Conservation (phyloP, 1,139 yeast genomes). For the Candida buenavistaensis region DNA sequence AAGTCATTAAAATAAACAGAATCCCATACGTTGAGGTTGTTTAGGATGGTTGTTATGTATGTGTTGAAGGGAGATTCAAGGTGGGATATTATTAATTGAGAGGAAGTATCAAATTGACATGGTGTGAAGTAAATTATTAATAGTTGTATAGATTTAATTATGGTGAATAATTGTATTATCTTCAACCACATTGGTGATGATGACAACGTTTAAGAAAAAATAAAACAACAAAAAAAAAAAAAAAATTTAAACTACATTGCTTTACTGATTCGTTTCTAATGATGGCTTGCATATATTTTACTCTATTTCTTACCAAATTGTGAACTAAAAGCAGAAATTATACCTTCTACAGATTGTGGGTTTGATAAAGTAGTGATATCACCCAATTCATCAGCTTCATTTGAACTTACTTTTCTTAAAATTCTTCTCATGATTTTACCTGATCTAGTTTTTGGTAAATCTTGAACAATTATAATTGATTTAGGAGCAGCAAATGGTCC, state of each 20-base stretch:
- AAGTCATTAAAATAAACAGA: slow-evolving; percentile 70
- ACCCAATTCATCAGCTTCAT: slow-evolving; percentile 92
- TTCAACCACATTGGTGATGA: slow-evolving; percentile 1
- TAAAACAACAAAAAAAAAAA: not conserved
- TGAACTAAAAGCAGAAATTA: slow-evolving; percentile 52
- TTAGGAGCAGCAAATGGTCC: slow-evolving; percentile 99
- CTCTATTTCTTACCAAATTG: slow-evolving; percentile 52
- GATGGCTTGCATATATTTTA: too few relatives aligned
- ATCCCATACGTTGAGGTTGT: slow-evolving; percentile 79
- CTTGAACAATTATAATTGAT: slow-evolving; percentile 80
- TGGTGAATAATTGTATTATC: slow-evolving; percentile 21
- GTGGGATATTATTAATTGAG: slow-evolving; percentile 25
- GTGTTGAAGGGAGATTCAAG: slow-evolving; percentile 6
- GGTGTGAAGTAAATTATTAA: slow-evolving; percentile 35
- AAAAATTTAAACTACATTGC: not conserved
- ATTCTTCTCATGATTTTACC: slow-evolving; percentile 99
- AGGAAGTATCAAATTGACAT: slow-evolving; percentile 40
- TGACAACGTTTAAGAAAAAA: not conserved
- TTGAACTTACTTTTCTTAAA: slow-evolving; percentile 84
- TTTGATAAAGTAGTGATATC: slow-evolving; percentile 90
- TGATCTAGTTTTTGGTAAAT: slow-evolving; percentile 95
- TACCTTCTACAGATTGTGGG: slow-evolving; percentile 79
- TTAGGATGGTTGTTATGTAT: slow-evolving; percentile 24
- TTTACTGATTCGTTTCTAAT: not conserved
- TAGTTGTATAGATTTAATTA: slow-evolving; percentile 31